Conservation (phyloP, 352 stramenopile genomes). For the Pythium phragmitis region DNA sequence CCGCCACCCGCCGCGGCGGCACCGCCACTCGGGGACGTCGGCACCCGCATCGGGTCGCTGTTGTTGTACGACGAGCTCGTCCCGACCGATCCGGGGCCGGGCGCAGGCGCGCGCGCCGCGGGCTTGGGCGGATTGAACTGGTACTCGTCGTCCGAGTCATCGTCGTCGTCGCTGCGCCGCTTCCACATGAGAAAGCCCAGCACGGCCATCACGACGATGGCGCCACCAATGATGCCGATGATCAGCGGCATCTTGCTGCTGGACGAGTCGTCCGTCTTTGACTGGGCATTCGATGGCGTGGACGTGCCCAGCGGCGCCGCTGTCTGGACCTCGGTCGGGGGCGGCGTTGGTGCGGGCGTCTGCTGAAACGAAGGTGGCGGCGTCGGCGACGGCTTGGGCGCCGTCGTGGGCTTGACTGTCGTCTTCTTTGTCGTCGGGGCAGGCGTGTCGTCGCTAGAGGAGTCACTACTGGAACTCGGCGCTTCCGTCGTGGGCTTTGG, state of each 20-base stretch:
- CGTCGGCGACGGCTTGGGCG: constrained; percentile 28
- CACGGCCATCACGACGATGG: constrained; percentile 41
- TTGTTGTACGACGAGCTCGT: constrained; percentile 24
- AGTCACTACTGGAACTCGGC: not conserved
- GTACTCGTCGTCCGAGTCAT: constrained; percentile 59
- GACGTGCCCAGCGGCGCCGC: constrained; percentile 13
- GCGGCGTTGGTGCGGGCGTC: constrained; percentile 11
- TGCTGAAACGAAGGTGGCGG: no score
- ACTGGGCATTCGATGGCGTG: constrained; percentile 36
- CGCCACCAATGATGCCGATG: constrained; percentile 42
- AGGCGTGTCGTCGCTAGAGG: constrained; percentile 5
- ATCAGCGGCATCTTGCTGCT: constrained; percentile 47
- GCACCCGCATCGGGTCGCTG: constrained; percentile 8
- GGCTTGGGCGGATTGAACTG: constrained; percentile 28
- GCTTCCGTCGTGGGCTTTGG: constrained; percentile 8
- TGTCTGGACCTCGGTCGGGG: constrained; percentile 11
- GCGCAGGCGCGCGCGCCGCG: not conserved
- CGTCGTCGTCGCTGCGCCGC: constrained; percentile 50
- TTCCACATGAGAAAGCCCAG: constrained; percentile 65
- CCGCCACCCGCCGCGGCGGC: not conserved
- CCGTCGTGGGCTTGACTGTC: constrained; percentile 27
- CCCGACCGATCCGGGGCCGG: constrained; percentile 5
- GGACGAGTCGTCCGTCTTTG: constrained; percentile 26
- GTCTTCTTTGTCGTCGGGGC: constrained; percentile 23
- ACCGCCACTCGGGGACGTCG: constrained; percentile 15